Conservation (phyloP, 192 early-diverging fungal genomes). For the Backusella luteola region DNA sequence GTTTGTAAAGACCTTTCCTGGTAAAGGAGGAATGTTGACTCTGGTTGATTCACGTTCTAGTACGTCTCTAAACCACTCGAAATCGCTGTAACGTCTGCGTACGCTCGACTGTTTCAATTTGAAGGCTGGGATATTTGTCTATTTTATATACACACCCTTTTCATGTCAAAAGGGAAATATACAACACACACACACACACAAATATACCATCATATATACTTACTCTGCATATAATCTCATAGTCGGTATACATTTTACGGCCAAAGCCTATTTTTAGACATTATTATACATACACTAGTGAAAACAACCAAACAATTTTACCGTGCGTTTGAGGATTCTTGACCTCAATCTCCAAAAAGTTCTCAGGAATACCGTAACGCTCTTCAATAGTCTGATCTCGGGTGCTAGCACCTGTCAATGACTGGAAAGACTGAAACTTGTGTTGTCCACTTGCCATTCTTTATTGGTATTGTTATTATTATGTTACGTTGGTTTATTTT, state of each 20-base stretch:
- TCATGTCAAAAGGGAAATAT: background rate
- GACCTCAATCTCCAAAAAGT: constrained; percentile 96
- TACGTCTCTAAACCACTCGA: constrained; percentile 97
- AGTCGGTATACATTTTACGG: constrained; percentile 90
- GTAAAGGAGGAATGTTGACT: constrained; percentile 94
- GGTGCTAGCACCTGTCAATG: constrained; percentile 27
- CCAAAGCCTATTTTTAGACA: constrained; percentile 51
- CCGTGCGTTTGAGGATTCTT: constrained; percentile 85
- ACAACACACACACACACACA: background rate
- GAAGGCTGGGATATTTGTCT: constrained; percentile 97
- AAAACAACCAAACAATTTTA: constrained; percentile 17
- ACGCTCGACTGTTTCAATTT: constrained; percentile 82
- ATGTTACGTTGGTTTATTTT: background rate
- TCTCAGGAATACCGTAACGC: constrained; percentile 91
- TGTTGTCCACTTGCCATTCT: constrained; percentile 5
- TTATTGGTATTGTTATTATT: background rate
- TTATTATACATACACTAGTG: background rate
- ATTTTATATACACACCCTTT: background rate
- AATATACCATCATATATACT: constrained; percentile 27
- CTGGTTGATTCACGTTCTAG: constrained; percentile 87
- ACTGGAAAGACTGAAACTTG: constrained; percentile 28
- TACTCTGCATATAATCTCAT: constrained; percentile 91
- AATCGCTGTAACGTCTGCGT: constrained; percentile 93
- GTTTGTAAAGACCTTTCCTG: constrained; percentile 96
- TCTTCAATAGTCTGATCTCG: constrained; percentile 59